phyloP scores from a whole-genome alignment of 2,329 filamentous ascomycete genomes.

The Eurotiales sp. region DNA sequence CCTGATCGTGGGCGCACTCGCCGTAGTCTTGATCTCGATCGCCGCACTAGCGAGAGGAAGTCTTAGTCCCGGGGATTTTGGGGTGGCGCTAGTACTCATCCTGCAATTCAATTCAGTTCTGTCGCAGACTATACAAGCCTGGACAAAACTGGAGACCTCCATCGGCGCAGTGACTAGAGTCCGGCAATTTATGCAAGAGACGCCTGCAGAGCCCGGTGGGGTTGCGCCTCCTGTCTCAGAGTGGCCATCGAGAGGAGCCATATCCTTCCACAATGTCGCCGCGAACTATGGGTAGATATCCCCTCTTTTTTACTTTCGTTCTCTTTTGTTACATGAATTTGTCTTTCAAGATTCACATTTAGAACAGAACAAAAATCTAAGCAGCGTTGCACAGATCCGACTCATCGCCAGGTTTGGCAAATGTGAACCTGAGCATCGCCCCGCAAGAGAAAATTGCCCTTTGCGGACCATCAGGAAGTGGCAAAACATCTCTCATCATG shows the following conservation, averaged over 20 bases:
- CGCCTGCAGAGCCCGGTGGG: constrained; percentile 45
- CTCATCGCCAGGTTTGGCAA: constrained; percentile 37
- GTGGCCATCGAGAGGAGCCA: constrained; percentile 42
- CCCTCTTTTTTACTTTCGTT: no score
- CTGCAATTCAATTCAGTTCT: constrained; percentile 52
- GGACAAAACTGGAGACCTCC: constrained; percentile 56
- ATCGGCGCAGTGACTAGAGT: constrained; percentile 56
- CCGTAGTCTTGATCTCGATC: constrained; percentile 47
- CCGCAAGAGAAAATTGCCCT: constrained; percentile 40
- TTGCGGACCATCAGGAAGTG: constrained; percentile 36
- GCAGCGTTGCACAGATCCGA: constrained; percentile 19
- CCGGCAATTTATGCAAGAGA: constrained; percentile 48
- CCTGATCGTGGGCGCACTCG: constrained; percentile 48
- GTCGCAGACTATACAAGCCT: constrained; percentile 48
- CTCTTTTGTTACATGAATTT: no score
- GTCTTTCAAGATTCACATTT: constrained; percentile 40
- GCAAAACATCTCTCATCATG: constrained; percentile 40
- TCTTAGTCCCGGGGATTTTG: constrained; percentile 47
- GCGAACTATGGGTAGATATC: no score
- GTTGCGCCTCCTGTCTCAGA: constrained; percentile 32
- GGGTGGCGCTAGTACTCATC: constrained; percentile 52
- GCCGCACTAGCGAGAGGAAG: constrained; percentile 43
- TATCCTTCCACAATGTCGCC: no score
- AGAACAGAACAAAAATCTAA: background rate
- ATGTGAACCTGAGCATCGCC: constrained; percentile 45